A percentile compares a stretch with the other conserved stretches of the same genome.
phyloP scores from a whole-genome alignment of 306 rosid genomes.

The Biancaea sappan region DNA sequence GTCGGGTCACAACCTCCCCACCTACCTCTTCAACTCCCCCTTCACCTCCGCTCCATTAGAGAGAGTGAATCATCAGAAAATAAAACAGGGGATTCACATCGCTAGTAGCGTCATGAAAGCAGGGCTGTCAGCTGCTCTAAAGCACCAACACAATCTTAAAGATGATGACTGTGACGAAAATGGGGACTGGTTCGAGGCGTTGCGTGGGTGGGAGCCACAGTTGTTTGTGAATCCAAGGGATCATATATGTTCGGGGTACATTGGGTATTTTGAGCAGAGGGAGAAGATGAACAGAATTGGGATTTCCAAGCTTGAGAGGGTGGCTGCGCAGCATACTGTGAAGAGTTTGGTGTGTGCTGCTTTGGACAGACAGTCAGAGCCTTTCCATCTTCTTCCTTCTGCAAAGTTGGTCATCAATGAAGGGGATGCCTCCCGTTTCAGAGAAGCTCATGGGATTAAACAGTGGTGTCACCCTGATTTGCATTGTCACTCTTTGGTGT shows the following conservation, averaged over 20 bases:
- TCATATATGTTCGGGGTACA: slow-evolving; percentile 33
- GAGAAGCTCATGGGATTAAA: slow-evolving; percentile 26
- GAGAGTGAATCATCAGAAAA: not conserved
- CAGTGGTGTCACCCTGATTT: slow-evolving; percentile 41
- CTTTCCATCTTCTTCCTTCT: slow-evolving; percentile 39
- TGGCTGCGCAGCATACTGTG: slow-evolving; percentile 23
- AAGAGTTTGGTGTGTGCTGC: not conserved
- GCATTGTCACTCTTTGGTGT: not conserved
- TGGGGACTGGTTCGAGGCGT: not conserved
- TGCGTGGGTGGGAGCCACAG: slow-evolving; percentile 33
- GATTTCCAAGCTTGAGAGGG: slow-evolving; percentile 13
- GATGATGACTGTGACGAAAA: no score
- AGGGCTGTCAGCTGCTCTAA: not conserved
- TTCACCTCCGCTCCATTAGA: slow-evolving; percentile 30
- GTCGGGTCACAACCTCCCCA: slow-evolving; percentile 17
- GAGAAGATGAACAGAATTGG: slow-evolving; percentile 35
- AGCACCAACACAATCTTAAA: no score
- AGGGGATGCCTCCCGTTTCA: not conserved
- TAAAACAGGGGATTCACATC: slow-evolving; percentile 27
- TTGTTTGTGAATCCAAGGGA: slow-evolving; percentile 42
- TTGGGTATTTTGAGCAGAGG: slow-evolving; percentile 40
- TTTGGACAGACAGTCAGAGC: slow-evolving; percentile 12
- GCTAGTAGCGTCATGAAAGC: slow-evolving; percentile 12
- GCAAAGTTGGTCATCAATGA: slow-evolving; percentile 29
- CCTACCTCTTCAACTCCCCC: slow-evolving; percentile 46